Conservation (phyloP, 2,329 filamentous ascomycete species). For the Neopestalotiopsis clavispora region DNA sequence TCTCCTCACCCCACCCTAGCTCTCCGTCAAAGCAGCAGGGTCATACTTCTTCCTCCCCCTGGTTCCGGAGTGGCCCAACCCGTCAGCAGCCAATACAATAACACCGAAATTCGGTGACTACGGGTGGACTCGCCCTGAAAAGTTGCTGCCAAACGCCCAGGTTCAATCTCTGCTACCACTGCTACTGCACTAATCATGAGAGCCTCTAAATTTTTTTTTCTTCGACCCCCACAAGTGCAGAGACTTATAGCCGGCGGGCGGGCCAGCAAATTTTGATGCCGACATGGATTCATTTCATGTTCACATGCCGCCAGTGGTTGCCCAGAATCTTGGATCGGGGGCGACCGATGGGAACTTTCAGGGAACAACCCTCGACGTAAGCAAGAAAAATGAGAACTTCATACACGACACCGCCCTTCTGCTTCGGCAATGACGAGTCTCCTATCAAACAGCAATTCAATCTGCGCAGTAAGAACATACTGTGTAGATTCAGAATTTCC, state of each 20-base stretch:
- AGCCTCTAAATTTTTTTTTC: background rate
- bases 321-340: constrained; percentile 6
- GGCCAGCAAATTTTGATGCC: background rate
- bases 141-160: background rate
- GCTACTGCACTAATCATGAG: background rate
- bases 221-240: background rate
- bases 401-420: constrained; percentile 3
- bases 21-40: background rate
- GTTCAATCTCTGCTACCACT: background rate
- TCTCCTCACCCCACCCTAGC: background rate
- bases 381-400: background rate
- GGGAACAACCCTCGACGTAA: background rate
- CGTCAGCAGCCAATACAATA: constrained; percentile 7
- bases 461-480: background rate
- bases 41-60: background rate
- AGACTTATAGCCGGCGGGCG: background rate
- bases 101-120: constrained; percentile 10
- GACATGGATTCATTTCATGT: constrained; percentile 6
- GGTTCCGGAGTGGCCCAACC: background rate
- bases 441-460: background rate
- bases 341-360: background rate
- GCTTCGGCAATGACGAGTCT: background rate
- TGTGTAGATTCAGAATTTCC: background rate
- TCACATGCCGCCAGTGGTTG: background rate
- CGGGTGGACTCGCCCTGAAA: background rate